Evolutionary conservation across 768 basidiomycete species (phyloP), one percentile per base, ranked within the genome.

Genomic region (Hemileccinum impolitum): DNA sequence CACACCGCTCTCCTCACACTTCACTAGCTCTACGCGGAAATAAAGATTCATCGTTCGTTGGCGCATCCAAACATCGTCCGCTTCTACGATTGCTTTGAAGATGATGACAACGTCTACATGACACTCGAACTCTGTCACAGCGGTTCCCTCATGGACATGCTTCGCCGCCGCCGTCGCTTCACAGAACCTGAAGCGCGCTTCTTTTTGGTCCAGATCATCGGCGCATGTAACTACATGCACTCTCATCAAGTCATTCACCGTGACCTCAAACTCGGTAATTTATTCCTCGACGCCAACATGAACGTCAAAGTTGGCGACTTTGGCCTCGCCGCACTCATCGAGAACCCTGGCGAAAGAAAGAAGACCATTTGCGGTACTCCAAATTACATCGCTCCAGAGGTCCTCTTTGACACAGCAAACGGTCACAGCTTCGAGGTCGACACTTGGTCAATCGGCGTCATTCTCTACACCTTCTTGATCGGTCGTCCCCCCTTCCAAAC

Each of bases 321-420:
- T 70, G 95, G 95, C 10, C 76, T 99, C 18, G 95, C 96, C 0
- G 96, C 95, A 2, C 79, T 99, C 41, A 95, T 98, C 41, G 94
- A 97, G 72, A 94, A 83, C 63, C 90, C 90, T 11, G 95, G 95
- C 0, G 95, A 98, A 68, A 74, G 95, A 63, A 96, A 98, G 79
- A 97, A 97, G 82, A 99, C 95, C 0, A 96, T 98, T 40, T 97
- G 96, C 57, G 95, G 95, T 1, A 99, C 95, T 0, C 96, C 95
- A 2, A 98, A 99, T 65, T 98, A 99, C 65, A 97, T 99, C 54
- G 95, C 96, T 0, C 96, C 96, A 0, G 95, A 98, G 64, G 94
- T 98, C 19, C 73, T 99, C 56, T 96, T 95, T 65, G 94, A 97
- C 65, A 92, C 88, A 21, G 90, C 85, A 15, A 94, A 93, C 55